These are phyloP conservation scores for Choanephora cucurbitarum DNA, from an alignment of 371 early-diverging fungal species.

Conservation along the genomic window DNA sequence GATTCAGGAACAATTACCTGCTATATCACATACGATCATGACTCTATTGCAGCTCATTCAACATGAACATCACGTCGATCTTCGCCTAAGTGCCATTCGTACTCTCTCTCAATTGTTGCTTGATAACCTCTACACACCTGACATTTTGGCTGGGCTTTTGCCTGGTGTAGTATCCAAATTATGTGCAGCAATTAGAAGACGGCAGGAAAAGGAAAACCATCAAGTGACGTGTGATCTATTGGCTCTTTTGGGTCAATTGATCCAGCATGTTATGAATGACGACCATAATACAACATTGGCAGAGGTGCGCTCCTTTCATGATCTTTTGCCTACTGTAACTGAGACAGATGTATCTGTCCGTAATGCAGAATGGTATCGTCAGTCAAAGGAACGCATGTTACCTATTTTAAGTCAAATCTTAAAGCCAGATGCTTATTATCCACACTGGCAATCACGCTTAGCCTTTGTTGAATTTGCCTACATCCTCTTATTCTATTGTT, in stretches of 20 bases:
- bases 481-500: constrained; percentile 36
- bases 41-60: constrained; percentile 36
- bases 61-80: constrained; percentile 30
- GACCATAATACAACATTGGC: constrained; percentile 22
- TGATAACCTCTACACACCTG: constrained; percentile 34
- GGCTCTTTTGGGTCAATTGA: constrained; percentile 39
- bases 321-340: constrained; percentile 10
- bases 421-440: constrained; percentile 30
- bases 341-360: not conserved
- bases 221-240: constrained; percentile 40
- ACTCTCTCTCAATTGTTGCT: constrained; percentile 33
- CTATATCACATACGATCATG: constrained; percentile 33
- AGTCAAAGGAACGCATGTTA: constrained; percentile 27
- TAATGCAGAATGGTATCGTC: constrained; percentile 31
- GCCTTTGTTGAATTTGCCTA: constrained; percentile 49
- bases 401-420: constrained; percentile 31
- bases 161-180: constrained; percentile 51
- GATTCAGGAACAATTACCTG: constrained; percentile 5
- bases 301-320: constrained; percentile 27
- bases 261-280: constrained; percentile 40
- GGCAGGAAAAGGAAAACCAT: constrained; percentile 54
- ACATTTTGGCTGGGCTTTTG: constrained; percentile 37
- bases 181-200: constrained; percentile 38
- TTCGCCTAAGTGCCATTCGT: constrained; percentile 41
- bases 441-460: constrained; percentile 45